Evolutionary conservation across 257 asterid genomes (phyloP).

Genomic region (Solanum virginianum): DNA sequence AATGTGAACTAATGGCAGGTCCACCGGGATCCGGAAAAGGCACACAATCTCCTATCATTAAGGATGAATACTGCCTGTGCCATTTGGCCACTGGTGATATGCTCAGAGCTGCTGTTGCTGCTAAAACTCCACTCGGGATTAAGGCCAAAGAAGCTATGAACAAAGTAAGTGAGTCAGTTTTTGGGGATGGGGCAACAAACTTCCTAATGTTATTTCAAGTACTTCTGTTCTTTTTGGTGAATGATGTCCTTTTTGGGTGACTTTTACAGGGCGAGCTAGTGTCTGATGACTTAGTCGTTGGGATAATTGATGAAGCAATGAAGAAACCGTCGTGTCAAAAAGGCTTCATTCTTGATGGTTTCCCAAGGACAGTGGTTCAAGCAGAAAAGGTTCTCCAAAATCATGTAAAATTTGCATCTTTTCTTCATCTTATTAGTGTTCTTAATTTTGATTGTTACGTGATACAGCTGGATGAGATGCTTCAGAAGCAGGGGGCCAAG

Average conservation of each 20-base stretch:
- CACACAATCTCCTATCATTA: conserved; percentile 85
- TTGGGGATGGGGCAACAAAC: neutral
- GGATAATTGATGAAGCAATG: conserved; percentile 84
- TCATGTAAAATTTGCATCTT: neutral
- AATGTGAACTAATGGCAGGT: conserved; percentile 27
- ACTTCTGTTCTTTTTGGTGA: neutral
- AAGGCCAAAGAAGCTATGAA: conserved; percentile 97
- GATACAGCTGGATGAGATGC: conserved; percentile 92
- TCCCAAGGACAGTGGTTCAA: conserved; percentile 89
- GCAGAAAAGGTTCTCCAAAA: conserved; percentile 62
- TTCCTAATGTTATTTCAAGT: neutral
- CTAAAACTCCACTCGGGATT: conserved; percentile 82
- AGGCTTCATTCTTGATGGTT: conserved; percentile 97
- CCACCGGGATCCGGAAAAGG: conserved; percentile 98
- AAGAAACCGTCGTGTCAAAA: conserved; percentile 88
- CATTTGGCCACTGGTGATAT: conserved; percentile 99
- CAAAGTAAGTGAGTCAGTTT: conserved; percentile 25
- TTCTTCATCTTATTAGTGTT: neutral
- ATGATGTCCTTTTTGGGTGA: neutral
- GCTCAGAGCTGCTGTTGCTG: conserved; percentile 95
- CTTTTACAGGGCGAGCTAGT: conserved; percentile 78
- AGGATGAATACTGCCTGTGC: conserved; percentile 85
- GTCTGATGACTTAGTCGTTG: conserved; percentile 90
- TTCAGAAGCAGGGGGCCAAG: conserved; percentile 64
- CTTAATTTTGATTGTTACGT: neutral